Percentiles rank a stretch among this genome's conserved stretches.
These are phyloP conservation scores for Pinus taeda DNA, from an alignment of 75 land plant species.

Conservation along the genomic window DNA sequence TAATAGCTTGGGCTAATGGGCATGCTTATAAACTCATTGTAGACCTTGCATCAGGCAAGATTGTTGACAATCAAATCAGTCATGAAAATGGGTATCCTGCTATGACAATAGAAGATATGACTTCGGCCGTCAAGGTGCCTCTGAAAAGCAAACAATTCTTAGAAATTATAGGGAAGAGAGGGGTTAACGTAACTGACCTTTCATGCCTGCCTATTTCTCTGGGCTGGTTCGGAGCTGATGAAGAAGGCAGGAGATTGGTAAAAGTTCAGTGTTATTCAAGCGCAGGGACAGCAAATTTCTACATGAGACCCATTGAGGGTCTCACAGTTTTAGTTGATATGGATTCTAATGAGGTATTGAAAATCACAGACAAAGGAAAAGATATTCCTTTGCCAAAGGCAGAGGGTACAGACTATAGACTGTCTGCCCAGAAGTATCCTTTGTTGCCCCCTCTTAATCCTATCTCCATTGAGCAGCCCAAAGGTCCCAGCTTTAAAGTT, in stretches of 20 bases:
- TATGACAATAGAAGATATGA: slow-evolving; percentile 59
- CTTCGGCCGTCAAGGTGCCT: slow-evolving; percentile 20
- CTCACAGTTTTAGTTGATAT: slow-evolving; percentile 67
- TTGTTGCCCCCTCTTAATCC: slow-evolving; percentile 43
- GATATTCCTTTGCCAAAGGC: slow-evolving; percentile 65
- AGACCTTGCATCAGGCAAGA: slow-evolving; percentile 27
- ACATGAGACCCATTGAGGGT: slow-evolving; percentile 93
- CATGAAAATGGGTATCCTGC: slow-evolving; percentile 52
- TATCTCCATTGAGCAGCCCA: slow-evolving; percentile 74
- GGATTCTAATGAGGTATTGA: slow-evolving; percentile 40
- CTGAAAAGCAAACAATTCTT: slow-evolving; percentile 36
- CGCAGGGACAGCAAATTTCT: slow-evolving; percentile 71
- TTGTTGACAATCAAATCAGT: slow-evolving; percentile 16
- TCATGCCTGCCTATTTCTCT: slow-evolving; percentile 46
- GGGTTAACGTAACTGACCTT: slow-evolving; percentile 47
- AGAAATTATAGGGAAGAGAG: slow-evolving; percentile 44
- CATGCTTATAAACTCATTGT: slow-evolving; percentile 30
- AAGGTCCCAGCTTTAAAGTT: slow-evolving; percentile 70
- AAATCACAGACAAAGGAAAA: slow-evolving; percentile 41
- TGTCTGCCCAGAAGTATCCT: slow-evolving; percentile 17
- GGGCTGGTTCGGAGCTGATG: slow-evolving; percentile 65
- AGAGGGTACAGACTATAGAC: slow-evolving; percentile 65
- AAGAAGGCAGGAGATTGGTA: slow-evolving; percentile 51
- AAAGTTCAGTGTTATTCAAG: slow-evolving; percentile 68
- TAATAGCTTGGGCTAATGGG: slow-evolving; percentile 27